Evolutionary conservation across 2,329 filamentous ascomycete species (phyloP).

Genomic region (Fusarium sterilihyphosum): DNA sequence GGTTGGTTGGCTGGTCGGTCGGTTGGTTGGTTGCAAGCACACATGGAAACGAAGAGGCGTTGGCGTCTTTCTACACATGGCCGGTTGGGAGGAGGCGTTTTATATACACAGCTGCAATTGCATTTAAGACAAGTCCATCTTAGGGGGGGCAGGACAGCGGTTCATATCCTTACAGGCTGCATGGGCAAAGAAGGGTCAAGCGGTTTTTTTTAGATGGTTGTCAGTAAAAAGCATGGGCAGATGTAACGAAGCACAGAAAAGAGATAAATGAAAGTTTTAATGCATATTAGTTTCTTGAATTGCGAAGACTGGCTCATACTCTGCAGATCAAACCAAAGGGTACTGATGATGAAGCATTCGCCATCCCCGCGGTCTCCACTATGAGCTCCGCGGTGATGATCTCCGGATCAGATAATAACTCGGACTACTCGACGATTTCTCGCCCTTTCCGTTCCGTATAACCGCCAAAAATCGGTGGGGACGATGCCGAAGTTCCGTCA

Average conservation of each 20-base stretch:
- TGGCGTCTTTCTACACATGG: slow-evolving; percentile 45
- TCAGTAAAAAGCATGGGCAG: slow-evolving; percentile 43
- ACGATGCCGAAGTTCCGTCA: slow-evolving; percentile 35
- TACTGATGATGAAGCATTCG: not conserved
- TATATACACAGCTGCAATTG: slow-evolving; percentile 44
- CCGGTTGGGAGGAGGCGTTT: slow-evolving; percentile 42
- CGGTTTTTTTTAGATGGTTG: slow-evolving; percentile 43
- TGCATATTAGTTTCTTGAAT: slow-evolving; percentile 1
- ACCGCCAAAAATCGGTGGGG: not conserved
- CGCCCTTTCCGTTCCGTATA: not conserved
- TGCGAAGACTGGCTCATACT: not conserved
- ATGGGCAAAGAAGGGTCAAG: slow-evolving; percentile 39
- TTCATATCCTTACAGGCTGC: slow-evolving; percentile 41
- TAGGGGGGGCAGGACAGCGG: slow-evolving; percentile 34
- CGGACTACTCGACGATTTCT: not conserved
- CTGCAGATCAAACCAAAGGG: not conserved
- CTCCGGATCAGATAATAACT: not conserved
- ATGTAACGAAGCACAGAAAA: slow-evolving; percentile 45
- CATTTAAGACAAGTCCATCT: slow-evolving; percentile 40
- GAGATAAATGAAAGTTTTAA: slow-evolving; percentile 43
- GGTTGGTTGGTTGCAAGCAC: slow-evolving; percentile 27
- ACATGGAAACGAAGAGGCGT: slow-evolving; percentile 41
- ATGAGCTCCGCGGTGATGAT: not conserved
- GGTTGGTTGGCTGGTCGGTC: slow-evolving; percentile 1
- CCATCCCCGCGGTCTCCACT: not conserved